Evolutionary conservation across 805 yeast genomes (phyloP), one percentile per base, ranked within the genome.

Genomic region (Barnettozyma botsteinii): DNA sequence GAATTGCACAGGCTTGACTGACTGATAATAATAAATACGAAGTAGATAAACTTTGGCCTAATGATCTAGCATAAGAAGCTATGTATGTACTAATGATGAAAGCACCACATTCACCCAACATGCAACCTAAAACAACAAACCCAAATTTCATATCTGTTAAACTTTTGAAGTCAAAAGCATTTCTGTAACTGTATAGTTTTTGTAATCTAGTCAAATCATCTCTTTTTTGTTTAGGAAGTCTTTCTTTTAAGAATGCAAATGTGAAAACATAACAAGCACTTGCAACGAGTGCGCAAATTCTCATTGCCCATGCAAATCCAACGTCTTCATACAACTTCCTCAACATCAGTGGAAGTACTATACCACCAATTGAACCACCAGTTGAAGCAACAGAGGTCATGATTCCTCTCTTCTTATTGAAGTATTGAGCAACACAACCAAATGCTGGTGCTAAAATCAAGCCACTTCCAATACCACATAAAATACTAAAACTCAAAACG

Each of bases 341-440:
- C 42, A 77, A 60, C 60, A 75, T 66, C 19, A 75, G 52, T 11
- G 82, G 81, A 61, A 75, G 73, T 11, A 72, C 43, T 43, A 71
- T 62, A 24, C 80, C 81, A 31, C 81, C 81, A 17, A 75, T 30
- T 13, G 75, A 67, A 4, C 78, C 80, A 28, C 80, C 80, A 17
- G 67, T 63, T 7, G 72, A 65, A 0, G 77, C 68, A 4, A 72
- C 33, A 1, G 75, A 73, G 9, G 62, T 59, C 15, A 79, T 81
- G 39, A 67, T 59, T 3, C 83, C 87, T 51, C 86, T 65, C 46
- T 64, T 75, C 34, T 56, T 64, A 37, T 67, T 63, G 52, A 81
- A 81, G 74, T 84, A 81, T 47, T 81, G 87, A 20, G 79, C 72
- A 10, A 80, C 66, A 12, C 74, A 75, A 12, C 83, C 75, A 7